Percentiles rank a stretch among this genome's conserved stretches.
These are phyloP conservation scores for Bolboschoenoplectus hybrid DNA, from an alignment of 202 grass and related monocot species.

Conservation along the genomic window DNA sequence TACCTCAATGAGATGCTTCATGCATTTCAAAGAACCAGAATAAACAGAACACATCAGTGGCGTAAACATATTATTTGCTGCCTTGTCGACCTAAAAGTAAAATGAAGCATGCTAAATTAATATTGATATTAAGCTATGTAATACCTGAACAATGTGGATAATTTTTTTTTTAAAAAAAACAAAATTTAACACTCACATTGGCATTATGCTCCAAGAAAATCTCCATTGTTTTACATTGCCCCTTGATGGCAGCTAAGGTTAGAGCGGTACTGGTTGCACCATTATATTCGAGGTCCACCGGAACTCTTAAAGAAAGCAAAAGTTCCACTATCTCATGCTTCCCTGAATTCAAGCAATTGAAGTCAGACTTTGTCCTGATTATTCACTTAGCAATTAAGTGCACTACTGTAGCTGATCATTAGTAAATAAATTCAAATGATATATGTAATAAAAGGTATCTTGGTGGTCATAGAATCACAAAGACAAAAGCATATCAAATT, in stretches of 20 bases:
- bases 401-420: background rate
- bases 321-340: background rate
- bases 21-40: conserved; percentile 41
- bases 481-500: background rate
- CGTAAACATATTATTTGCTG: conserved; percentile 24
- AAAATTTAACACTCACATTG: background rate
- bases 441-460: background rate
- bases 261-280: background rate
- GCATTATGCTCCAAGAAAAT: conserved; percentile 7
- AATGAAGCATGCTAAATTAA: background rate
- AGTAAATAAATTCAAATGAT: background rate
- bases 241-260: background rate
- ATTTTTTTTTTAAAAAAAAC: background rate
- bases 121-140: background rate
- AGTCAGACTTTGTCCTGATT: background rate
- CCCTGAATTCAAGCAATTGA: background rate
- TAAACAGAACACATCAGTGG: conserved; percentile 37
- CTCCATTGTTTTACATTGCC: conserved; percentile 2
- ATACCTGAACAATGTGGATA: background rate
- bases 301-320: background rate
- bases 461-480: background rate
- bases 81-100: conserved; percentile 41
- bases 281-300: background rate
- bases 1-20: conserved; percentile 51
- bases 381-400: background rate